Conservation (phyloP, 2,329 filamentous ascomycete species). For the Verticillium zaregamsianum region DNA sequence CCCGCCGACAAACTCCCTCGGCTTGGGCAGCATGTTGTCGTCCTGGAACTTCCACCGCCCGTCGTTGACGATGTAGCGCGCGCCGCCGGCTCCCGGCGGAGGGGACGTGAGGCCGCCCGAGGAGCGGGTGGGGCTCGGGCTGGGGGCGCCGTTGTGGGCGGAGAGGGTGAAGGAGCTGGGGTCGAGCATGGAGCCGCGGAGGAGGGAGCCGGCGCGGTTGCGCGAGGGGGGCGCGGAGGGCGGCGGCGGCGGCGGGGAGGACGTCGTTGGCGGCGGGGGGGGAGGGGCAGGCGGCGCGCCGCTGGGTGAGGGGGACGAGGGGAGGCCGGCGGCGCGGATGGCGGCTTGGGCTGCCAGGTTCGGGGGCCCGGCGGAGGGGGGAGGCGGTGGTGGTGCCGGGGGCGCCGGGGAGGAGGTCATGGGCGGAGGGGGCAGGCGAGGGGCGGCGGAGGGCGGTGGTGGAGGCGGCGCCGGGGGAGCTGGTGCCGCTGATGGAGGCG, state of each 20-base stretch:
- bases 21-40: constrained; percentile 78
- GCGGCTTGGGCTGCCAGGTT: constrained; percentile 40
- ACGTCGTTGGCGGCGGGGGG: constrained; percentile 28
- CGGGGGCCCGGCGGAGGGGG: constrained; percentile 23
- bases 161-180: constrained; percentile 69
- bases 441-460: constrained; percentile 38
- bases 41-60: constrained; percentile 81
- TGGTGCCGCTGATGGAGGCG: constrained; percentile 33
- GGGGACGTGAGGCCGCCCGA: constrained; percentile 24
- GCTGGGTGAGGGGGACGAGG: constrained; percentile 20
- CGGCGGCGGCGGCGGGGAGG: constrained; percentile 37
- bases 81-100: constrained; percentile 21
- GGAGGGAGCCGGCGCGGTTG: constrained; percentile 36
- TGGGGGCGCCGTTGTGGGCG: constrained; percentile 55
- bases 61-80: constrained; percentile 65
- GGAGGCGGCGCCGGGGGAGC: constrained; percentile 36
- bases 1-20: constrained; percentile 72
- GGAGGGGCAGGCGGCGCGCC: constrained; percentile 32
- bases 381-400: constrained; percentile 26
- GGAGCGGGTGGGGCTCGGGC: constrained; percentile 27
- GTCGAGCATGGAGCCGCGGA: constrained; percentile 64
- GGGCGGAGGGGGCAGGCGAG: constrained; percentile 37
- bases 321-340: constrained; percentile 25
- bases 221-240: constrained; percentile 29
- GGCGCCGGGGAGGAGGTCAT: constrained; percentile 26